A percentile compares a stretch with the other conserved stretches of the same genome.
These are phyloP conservation scores for Ciborinia camelliae DNA, from an alignment of 2,329 filamentous ascomycete genomes.

Conservation along the genomic window DNA sequence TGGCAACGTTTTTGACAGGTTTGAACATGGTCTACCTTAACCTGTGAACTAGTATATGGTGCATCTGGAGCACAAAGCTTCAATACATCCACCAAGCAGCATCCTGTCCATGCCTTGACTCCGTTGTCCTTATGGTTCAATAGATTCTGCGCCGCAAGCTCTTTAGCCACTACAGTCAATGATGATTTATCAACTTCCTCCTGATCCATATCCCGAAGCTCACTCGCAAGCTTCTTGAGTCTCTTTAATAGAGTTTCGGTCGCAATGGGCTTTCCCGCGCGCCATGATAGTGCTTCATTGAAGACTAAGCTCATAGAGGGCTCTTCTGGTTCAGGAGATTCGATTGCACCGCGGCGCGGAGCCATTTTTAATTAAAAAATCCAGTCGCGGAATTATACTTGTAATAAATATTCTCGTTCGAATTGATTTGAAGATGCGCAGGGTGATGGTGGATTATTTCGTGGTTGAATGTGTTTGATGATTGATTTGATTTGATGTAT, in stretches of 20 bases:
- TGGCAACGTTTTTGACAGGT: neutral
- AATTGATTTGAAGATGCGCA: neutral
- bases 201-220: slow-evolving; percentile 83
- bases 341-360: slow-evolving; percentile 37
- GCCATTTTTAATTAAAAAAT: slow-evolving; percentile 31
- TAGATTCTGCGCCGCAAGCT: slow-evolving; percentile 77
- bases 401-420: neutral
- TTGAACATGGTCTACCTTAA: slow-evolving; percentile 63
- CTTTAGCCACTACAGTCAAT: slow-evolving; percentile 77
- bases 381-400: slow-evolving; percentile 11
- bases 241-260: slow-evolving; percentile 78
- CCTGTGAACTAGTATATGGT: slow-evolving; percentile 83
- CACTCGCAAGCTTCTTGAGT: slow-evolving; percentile 74
- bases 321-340: slow-evolving; percentile 29
- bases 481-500: slow-evolving; percentile 5
- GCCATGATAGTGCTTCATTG: slow-evolving; percentile 84
- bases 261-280: slow-evolving; percentile 82
- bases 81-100: slow-evolving; percentile 90
- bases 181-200: slow-evolving; percentile 80
- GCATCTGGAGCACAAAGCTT: slow-evolving; percentile 91
- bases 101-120: slow-evolving; percentile 82
- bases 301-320: slow-evolving; percentile 61
- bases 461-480: slow-evolving; percentile 2
- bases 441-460: neutral
- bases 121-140: slow-evolving; percentile 90